A percentile compares a stretch with the other conserved stretches of the same genome.
These are phyloP conservation scores for Aureobasidium sp. DNA, from an alignment of 2,329 filamentous ascomycete genomes.

Conservation along the genomic window DNA sequence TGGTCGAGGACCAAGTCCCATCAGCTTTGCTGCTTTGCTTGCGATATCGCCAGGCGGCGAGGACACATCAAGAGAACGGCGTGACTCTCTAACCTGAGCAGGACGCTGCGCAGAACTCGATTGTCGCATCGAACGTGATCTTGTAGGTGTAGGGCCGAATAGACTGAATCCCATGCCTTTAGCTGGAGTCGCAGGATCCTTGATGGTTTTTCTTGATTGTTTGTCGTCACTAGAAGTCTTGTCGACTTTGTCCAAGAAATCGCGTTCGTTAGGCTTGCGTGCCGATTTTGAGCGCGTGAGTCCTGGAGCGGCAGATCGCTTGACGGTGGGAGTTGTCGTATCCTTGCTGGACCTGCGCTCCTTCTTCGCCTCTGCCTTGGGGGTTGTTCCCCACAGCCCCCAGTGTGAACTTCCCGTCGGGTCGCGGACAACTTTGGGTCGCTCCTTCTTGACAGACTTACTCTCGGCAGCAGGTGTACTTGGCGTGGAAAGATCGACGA, in stretches of 20 bases:
- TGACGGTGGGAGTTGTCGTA: conserved; percentile 34
- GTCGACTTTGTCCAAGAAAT: conserved; percentile 35
- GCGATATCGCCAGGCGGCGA: conserved; percentile 7
- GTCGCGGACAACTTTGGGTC: conserved; percentile 67
- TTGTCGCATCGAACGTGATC: conserved; percentile 61
- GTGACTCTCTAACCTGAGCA: background rate
- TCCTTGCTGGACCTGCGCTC: conserved; percentile 41
- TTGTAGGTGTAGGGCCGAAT: conserved; percentile 45
- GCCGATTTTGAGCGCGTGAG: conserved; percentile 52
- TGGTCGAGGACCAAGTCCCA: conserved; percentile 48
- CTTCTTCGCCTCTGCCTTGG: conserved; percentile 25
- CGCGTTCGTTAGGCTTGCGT: conserved; percentile 45
- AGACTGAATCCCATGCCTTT: conserved; percentile 54
- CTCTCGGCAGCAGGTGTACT: conserved; percentile 45
- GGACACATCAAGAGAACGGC: background rate
- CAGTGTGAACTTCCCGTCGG: conserved; percentile 52
- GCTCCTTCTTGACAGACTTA: conserved; percentile 63
- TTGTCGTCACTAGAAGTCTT: conserved; percentile 66
- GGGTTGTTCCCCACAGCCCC: conserved; percentile 64
- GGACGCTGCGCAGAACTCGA: conserved; percentile 40
- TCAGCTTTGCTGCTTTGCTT: conserved; percentile 23
- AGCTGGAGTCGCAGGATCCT: conserved; percentile 45
- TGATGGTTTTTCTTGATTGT: conserved; percentile 43
- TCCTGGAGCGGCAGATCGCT: conserved; percentile 35
- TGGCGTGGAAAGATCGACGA: conserved; percentile 15